These are phyloP conservation scores for Carallia brachiata DNA, from an alignment of 345 rosid species.

Conservation along the genomic window DNA sequence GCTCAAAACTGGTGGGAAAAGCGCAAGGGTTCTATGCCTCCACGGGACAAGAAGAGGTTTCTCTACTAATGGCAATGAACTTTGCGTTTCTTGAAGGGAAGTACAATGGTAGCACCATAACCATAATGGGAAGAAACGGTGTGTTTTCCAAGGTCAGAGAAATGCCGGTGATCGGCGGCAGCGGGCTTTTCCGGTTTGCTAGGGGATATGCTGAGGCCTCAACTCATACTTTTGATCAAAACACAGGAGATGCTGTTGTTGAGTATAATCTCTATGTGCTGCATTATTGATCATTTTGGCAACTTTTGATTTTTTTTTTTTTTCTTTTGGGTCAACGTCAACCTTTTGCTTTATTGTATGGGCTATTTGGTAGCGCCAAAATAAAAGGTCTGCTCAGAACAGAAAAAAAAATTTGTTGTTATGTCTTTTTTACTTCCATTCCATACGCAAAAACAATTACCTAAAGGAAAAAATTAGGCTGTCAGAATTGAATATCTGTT, in stretches of 20 bases:
- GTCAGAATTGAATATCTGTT: no score
- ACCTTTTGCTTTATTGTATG: no score
- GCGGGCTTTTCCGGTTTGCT: constrained; percentile 75
- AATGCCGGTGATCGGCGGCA: constrained; percentile 76
- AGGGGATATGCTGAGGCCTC: constrained; percentile 63
- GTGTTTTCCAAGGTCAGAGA: constrained; percentile 54
- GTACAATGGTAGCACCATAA: constrained; percentile 57
- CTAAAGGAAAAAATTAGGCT: no score
- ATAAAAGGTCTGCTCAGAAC: no score
- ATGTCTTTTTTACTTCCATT: no score
- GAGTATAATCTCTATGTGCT: background rate
- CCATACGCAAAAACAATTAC: no score
- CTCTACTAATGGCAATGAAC: constrained; percentile 67
- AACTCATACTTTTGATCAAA: constrained; percentile 38
- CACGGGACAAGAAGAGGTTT: constrained; percentile 52
- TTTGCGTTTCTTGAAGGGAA: constrained; percentile 63
- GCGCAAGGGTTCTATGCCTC: constrained; percentile 73
- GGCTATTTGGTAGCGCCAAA: no score
- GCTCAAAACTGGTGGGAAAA: constrained; percentile 58
- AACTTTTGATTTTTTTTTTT: no score
- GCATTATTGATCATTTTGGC: constrained; percentile 11
- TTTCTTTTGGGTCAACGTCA: no score
- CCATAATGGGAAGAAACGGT: constrained; percentile 32
- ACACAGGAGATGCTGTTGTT: constrained; percentile 10
- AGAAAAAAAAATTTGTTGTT: no score